Base-by-base conservation (phyloP, 805 yeast species). In the Jamesozyma spencerorum region DNA sequence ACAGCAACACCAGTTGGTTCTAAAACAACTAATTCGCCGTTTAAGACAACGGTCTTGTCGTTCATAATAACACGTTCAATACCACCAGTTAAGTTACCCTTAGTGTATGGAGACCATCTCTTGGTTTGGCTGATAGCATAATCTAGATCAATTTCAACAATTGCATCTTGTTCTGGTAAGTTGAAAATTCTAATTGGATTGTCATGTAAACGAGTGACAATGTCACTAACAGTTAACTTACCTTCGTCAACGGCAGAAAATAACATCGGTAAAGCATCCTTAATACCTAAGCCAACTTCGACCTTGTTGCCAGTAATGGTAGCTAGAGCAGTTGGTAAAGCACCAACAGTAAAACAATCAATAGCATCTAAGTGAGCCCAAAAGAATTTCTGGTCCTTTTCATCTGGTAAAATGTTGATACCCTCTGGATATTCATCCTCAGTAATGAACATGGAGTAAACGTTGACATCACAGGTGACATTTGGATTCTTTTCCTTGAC, bases 391-490 rank as follows among this genome's bases (percentile, higher is more conserved):
- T 85, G 95, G 57, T 85, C 95, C 49, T 75, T 83, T 57, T 72
- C 71, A 17, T 90, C 72, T 48, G 96, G 96, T 62, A 87, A 70
- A 70, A 79, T 79, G 26, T 22, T 22, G 18, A 64, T 57, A 50
- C 86, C 81, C 50, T 77, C 77, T 37, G 84, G 79, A 54, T 80
- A 80, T 38, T 79, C 84, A 30, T 77, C 77, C 59, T 76, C 82
- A 34, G 85, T 72, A 47, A 84, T 67, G 68, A 86, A 87, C 58
- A 88, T 69, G 4, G 94, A 69, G 58, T 77, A 81, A 37, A 90
- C 79, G 18, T 87, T 69, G 47, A 85, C 94, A 62, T 90, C 97
- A 64, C 94, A 84, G 17, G 97, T 86, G 30, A 90, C 95, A 49
- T 72, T 72, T 54, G 85, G 70, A 35, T 81, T 78, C 70, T 84